phyloP scores from a whole-genome alignment of 129 eudicot species.

The Sambucus nigra region DNA sequence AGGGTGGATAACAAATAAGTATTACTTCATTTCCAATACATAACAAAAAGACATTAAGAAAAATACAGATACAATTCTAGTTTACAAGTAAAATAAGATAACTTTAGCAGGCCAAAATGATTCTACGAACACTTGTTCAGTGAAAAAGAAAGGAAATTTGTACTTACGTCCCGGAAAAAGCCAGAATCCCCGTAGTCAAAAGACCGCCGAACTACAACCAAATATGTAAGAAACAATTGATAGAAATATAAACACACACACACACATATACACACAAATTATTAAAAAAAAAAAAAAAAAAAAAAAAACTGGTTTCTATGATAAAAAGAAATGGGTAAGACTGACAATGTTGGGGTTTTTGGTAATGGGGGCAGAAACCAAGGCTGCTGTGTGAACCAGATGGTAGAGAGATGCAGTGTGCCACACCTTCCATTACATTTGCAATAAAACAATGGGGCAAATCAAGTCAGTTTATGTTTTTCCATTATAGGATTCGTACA shows the following conservation, averaged over 20 bases:
- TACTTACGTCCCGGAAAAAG: constrained; percentile 88
- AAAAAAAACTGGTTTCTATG: background rate
- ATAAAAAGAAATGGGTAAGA: background rate
- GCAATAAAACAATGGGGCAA: constrained; percentile 1
- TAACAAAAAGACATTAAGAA: too few relatives aligned
- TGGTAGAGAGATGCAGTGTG: constrained; percentile 85
- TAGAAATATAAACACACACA: background rate
- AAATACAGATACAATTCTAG: too few relatives aligned
- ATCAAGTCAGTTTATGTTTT: background rate
- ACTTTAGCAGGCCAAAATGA: too few relatives aligned
- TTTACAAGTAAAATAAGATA: too few relatives aligned
- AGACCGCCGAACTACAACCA: constrained; percentile 73
- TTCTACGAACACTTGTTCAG: too few relatives aligned
- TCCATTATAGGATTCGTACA: background rate
- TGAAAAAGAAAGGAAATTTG: constrained; percentile 8
- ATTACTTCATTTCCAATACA: too few relatives aligned
- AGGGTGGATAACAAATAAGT: too few relatives aligned
- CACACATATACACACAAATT: too few relatives aligned
- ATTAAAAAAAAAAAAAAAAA: background rate
- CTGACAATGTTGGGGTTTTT: constrained; percentile 68
- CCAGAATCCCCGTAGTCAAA: constrained; percentile 71
- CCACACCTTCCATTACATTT: constrained; percentile 55
- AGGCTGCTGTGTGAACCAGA: constrained; percentile 89
- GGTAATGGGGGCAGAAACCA: constrained; percentile 77
- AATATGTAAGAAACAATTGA: constrained; percentile 6